phyloP scores from a whole-genome alignment of 1,284 basidiomycete species.

The Phylloporus gajari region DNA sequence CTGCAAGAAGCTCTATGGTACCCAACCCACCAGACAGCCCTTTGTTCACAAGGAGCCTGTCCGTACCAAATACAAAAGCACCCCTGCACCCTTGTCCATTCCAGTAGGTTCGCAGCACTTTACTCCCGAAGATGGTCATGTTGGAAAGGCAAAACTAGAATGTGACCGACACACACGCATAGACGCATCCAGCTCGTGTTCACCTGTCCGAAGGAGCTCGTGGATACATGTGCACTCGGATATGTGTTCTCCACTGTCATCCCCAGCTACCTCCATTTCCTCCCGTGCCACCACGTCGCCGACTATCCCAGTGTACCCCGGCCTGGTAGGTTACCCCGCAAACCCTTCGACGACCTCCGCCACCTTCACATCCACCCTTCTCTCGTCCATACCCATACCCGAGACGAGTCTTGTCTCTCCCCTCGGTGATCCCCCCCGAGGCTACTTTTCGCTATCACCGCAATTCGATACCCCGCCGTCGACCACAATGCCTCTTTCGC shows the following conservation, averaged over 20 bases:
- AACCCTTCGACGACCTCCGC: conserved; percentile 24
- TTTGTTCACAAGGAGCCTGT: conserved; percentile 62
- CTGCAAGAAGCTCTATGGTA: conserved; percentile 70
- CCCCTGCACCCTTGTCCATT: conserved; percentile 44
- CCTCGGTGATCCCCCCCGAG: conserved; percentile 23
- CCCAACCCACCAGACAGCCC: conserved; percentile 57
- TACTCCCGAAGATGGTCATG: conserved; percentile 33
- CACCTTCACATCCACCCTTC: conserved; percentile 22
- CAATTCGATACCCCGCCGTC: conserved; percentile 24
- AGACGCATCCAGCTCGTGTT: conserved; percentile 31
- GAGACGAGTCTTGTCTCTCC: conserved; percentile 25
- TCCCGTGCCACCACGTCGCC: conserved; percentile 36
- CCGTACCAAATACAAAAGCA: conserved; percentile 44
- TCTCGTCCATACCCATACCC: conserved; percentile 26
- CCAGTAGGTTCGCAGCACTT: conserved; percentile 45
- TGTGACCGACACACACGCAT: conserved; percentile 36
- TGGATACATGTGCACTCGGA: conserved; percentile 38
- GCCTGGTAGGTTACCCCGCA: conserved; percentile 29
- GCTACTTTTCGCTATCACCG: conserved; percentile 29
- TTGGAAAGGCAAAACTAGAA: conserved; percentile 36
- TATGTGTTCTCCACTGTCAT: conserved; percentile 37
- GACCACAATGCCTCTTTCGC: conserved; percentile 19
- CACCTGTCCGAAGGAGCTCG: conserved; percentile 33
- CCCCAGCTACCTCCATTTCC: conserved; percentile 35
- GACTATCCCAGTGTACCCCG: conserved; percentile 36